phyloP scores from a whole-genome alignment of 1,284 basidiomycete genomes.

The Bondarzewia mesenterica region DNA sequence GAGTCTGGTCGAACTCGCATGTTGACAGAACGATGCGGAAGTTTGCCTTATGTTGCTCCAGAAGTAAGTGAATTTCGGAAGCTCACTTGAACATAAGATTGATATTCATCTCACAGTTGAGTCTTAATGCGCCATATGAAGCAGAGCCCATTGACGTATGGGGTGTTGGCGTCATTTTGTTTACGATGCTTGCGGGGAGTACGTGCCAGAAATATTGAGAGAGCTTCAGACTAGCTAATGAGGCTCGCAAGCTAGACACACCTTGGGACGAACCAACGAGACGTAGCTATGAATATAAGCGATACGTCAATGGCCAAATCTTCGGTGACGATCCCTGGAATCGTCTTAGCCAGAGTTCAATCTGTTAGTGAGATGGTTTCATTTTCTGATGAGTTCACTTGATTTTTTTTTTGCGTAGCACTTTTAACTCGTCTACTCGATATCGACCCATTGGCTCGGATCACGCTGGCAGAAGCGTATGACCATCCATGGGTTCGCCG shows the following conservation, averaged over 20 bases:
- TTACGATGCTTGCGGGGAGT: slow-evolving; percentile 90
- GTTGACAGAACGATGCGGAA: slow-evolving; percentile 83
- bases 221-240: too few relatives aligned
- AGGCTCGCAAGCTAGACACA: slow-evolving; percentile 56
- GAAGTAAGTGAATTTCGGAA: slow-evolving; percentile 57
- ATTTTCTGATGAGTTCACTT: neutral
- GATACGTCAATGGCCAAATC: slow-evolving; percentile 72
- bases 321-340: slow-evolving; percentile 81
- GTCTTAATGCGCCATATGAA: slow-evolving; percentile 55
- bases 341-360: slow-evolving; percentile 49
- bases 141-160: slow-evolving; percentile 95
- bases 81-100: neutral
- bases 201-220: too few relatives aligned
- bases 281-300: slow-evolving; percentile 71
- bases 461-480: slow-evolving; percentile 65
- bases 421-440: slow-evolving; percentile 70
- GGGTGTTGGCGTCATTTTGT: slow-evolving; percentile 95
- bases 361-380: slow-evolving; percentile 39
- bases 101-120: slow-evolving; percentile 30
- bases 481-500: slow-evolving; percentile 76
- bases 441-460: slow-evolving; percentile 62
- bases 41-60: slow-evolving; percentile 91
- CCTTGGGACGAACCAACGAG: slow-evolving; percentile 95
- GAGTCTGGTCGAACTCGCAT: slow-evolving; percentile 67
- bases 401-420: slow-evolving; percentile 32